Evolutionary conservation across 805 yeast species (phyloP), one percentile per base, ranked within the genome.

Genomic region (Sugiyamaella chiloensis): DNA sequence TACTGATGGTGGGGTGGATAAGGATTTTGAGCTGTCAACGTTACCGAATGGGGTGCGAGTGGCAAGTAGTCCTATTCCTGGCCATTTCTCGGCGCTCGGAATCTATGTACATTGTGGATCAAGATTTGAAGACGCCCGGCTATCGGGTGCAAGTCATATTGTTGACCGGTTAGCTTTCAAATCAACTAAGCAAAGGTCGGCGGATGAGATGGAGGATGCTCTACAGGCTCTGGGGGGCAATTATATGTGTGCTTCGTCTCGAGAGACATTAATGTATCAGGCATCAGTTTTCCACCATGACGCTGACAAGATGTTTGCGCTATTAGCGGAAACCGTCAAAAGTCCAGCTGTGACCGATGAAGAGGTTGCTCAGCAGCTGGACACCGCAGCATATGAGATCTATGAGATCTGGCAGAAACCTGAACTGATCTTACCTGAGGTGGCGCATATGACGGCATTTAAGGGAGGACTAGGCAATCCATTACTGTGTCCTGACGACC

Each of bases 201-300:
- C 87, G 2, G 68, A 74, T 36, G 76, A 83, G 44, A 86, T 93
- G 87, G 74, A 86, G 55, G 84, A 84, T 54, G 76, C 75, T 17
- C 70, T 93, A 52, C 89, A 88, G 48, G 72, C 79, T 30, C 66
- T 93, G 49, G 99, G 99, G 42, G 99, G 98, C 11, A 91, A 89
- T 64, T 89, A 85, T 67, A 90, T 87, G 80, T 86, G 96, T 61
- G 84, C 95, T 0, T 85, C 96, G 0, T 86, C 95, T 5, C 76
- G 99, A 60, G 99, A 93, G 65, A 78, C 95, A 3, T 75, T 91
- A 71, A 79, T 91, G 69, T 93, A 93, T 66, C 98, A 93, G 67
- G 95, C 97, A 1, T 83, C 96, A 2, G 96, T 89, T 0, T 91
- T 93, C 75, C 90, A 90, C 63, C 74, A 75, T 39, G 96, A 90